Evolutionary conservation across 305 asterid genomes (phyloP), one percentile per base, ranked within the genome.

Genomic region (Fraxinus velutina): DNA sequence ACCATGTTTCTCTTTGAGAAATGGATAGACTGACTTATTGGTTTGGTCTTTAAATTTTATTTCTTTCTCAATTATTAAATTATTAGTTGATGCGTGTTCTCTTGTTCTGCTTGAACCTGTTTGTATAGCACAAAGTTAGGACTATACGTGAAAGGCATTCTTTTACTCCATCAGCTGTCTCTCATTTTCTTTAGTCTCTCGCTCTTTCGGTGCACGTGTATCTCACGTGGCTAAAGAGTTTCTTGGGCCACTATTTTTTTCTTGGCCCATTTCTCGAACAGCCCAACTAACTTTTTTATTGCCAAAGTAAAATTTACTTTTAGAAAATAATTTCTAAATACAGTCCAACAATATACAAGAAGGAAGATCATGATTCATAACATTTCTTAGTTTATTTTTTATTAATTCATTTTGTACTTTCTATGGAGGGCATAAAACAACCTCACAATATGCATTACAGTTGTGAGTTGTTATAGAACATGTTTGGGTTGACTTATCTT

Each of bases 171-270:
- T 29, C 64, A 34, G 24, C 36, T n/a, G 50, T 81, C 86, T 82
- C 79, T 87, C 85, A 75, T 80, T 84, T 82, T 80, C 83, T 72
- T n/a, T 50, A 3, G 37, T 66, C 37, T 66, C 37, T 29, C 0
- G 34, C 19, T 64, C 17, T 22, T 27, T 66, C 73, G 3, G 19
- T 29, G 73, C 36, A 29, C 9, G 70, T 60, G 70, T 17, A 6
- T 7, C 8, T 27, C 37, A 66, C 73, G 36, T 66, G 21, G 30
- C 37, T 60, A 19, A 66, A 66, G n/a, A 24, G 37, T 10, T 66
- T 27, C 37, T 10, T 24, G 37, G 37, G 7, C 73, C 12, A 0
- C 2, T 2, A 29, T 66, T 24, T 64, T 1, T 12, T 66, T 66
- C 73, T 66, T 10, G 17, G 37, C 19, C 36, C 19, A 10, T 66